Evolutionary conservation across 2,329 filamentous ascomycete species (phyloP), one percentile per base, ranked within the genome.

Genomic region (Fusarium burgessii): DNA sequence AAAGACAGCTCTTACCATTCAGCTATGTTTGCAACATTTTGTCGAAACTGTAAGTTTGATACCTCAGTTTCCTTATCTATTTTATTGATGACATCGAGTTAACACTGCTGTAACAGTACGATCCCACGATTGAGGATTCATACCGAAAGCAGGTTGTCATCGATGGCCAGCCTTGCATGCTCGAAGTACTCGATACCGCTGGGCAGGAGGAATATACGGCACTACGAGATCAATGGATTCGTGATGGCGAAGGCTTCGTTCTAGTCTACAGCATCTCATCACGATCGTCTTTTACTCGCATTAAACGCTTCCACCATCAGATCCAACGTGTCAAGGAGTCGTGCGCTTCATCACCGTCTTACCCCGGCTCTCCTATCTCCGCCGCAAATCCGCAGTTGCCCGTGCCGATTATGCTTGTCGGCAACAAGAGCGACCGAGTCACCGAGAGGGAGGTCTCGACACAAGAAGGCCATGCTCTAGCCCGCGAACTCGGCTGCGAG

Each of bases 151-250:
- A 95, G 81, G 92, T 95, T 67, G 93, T 97, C 79, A 98, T 98
- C 82, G 96, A 98, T 80, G 89, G 91, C 68, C 93, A 97, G 81
- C 94, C 95, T 46, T 98, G 95, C 85, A 98, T 98, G 95, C 90
- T 98, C 77, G 95, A 98, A 82, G 94, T 97, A 50, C 89, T 98
- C 77, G 96, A 99, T 84, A 99, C 96, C 58, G 96, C 96, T 56
- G 96, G 96, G 62, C 96, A 99, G 82, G 96, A 99, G 84, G 96
- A 99, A 84, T 99, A 98, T 83, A 98, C 95, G 71, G 96, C 96
- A 49, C 85, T 98, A 77, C 89, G 96, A 78, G 96, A 98, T 81
- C 96, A 98, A 85, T 98, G 95, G 95, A 98, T 98, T 81, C 91
- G 96, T 76, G 95, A 98, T 79, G 95, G 96, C 74, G 96, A 99